Conservation (phyloP, 306 rosid species). For the Vicia sativa region DNA sequence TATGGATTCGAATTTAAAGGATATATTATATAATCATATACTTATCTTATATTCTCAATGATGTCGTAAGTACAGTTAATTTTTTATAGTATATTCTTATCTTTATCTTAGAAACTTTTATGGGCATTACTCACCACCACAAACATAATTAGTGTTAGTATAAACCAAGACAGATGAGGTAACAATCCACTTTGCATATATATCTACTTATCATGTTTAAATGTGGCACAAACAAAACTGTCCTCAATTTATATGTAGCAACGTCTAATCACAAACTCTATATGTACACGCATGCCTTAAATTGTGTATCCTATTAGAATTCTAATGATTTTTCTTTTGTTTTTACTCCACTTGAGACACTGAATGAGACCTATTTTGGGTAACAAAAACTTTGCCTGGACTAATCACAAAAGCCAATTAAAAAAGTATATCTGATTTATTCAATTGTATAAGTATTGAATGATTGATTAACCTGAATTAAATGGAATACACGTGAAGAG, state of each 20-base stretch:
- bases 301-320: constrained; percentile 34
- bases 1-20: constrained; percentile 9
- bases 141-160: constrained; percentile 41
- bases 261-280: constrained; percentile 21
- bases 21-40: constrained; percentile 6
- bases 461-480: constrained; percentile 2
- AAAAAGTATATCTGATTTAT: constrained; percentile 12
- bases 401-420: background rate
- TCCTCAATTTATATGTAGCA: constrained; percentile 21
- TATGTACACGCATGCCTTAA: constrained; percentile 25
- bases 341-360: constrained; percentile 26
- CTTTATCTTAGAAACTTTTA: constrained; percentile 36
- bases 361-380: constrained; percentile 34
- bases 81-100: constrained; percentile 35
- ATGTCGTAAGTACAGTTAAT: constrained; percentile 13
- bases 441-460: background rate
- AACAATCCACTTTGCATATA: constrained; percentile 50
- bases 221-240: constrained; percentile 29
- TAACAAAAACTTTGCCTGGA: constrained; percentile 2
- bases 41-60: constrained; percentile 18
- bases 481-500: too few species aligned
- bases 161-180: constrained; percentile 51
- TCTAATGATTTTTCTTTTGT: constrained; percentile 7
- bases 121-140: constrained; percentile 44
- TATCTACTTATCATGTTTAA: constrained; percentile 42